Conservation (phyloP, 352 stramenopile genomes). For the Thalassiosira livingstoniorum region DNA sequence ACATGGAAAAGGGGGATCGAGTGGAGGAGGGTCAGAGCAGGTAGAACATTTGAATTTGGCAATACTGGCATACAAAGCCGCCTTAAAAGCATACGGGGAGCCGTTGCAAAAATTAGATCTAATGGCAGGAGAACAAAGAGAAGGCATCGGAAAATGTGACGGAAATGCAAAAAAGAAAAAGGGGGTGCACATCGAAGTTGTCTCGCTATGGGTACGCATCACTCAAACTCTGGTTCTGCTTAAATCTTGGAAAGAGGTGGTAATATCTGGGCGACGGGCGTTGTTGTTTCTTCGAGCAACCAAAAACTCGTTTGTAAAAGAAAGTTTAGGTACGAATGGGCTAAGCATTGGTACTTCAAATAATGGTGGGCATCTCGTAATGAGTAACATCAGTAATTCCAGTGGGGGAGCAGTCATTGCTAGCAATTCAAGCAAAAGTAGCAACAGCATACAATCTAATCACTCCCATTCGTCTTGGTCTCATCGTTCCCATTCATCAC, state of each 20-base stretch:
- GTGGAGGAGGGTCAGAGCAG: conserved; percentile 24
- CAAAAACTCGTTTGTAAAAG: conserved; percentile 47
- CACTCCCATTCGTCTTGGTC: not conserved
- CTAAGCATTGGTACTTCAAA: too few relatives aligned
- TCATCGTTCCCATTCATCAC: not conserved
- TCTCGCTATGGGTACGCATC: conserved; percentile 49
- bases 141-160: too few relatives aligned
- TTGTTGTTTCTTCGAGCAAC: conserved; percentile 40
- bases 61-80: conserved; percentile 44
- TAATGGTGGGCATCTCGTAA: too few relatives aligned
- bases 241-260: conserved; percentile 41
- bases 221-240: conserved; percentile 32
- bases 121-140: too few relatives aligned
- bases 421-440: too few relatives aligned
- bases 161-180: not conserved
- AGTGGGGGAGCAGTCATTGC: too few relatives aligned
- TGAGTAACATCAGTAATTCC: too few relatives aligned
- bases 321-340: too few relatives aligned
- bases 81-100: conserved; percentile 49
- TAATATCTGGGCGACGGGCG: conserved; percentile 34
- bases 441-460: too few relatives aligned
- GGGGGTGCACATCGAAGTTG: conserved; percentile 27
- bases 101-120: too few relatives aligned
- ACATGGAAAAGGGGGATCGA: conserved; percentile 42
- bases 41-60: conserved; percentile 22